Evolutionary conservation across 371 early-diverging fungal species (phyloP).

Genomic region (Quaeritorhiza haematococci): DNA sequence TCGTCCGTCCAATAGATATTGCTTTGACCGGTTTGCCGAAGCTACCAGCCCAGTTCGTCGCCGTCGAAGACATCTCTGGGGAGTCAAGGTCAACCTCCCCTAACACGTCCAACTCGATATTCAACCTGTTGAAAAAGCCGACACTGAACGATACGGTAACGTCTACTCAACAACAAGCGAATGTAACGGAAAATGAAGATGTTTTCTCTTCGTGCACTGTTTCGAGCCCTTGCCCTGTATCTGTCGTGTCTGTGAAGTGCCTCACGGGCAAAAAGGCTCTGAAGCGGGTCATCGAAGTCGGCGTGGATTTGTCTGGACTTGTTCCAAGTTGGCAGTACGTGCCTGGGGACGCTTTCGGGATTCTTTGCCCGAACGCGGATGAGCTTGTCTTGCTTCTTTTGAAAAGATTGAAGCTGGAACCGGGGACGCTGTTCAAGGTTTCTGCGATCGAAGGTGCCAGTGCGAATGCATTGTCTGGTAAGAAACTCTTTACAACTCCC

Average conservation of each 20-base stretch:
- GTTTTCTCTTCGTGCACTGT: slow-evolving; percentile 10
- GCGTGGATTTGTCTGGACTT: slow-evolving; percentile 48
- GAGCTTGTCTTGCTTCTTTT: slow-evolving; percentile 30
- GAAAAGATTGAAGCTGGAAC: slow-evolving; percentile 19
- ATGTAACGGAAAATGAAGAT: slow-evolving; percentile 5
- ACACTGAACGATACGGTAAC: too few species aligned
- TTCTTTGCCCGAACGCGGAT: slow-evolving; percentile 70
- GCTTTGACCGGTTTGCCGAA: background rate
- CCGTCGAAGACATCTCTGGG: background rate
- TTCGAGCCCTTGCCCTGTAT: slow-evolving; percentile 12
- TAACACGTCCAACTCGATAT: too few species aligned
- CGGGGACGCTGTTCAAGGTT: slow-evolving; percentile 2
- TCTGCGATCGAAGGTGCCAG: background rate
- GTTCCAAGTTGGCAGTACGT: slow-evolving; percentile 41
- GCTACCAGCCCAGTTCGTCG: background rate
- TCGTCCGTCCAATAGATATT: background rate
- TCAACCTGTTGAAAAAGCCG: too few species aligned
- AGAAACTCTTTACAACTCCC: background rate
- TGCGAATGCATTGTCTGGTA: background rate
- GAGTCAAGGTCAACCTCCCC: too few species aligned
- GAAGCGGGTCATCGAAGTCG: slow-evolving; percentile 59
- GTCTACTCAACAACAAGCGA: background rate
- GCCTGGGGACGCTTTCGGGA: slow-evolving; percentile 86
- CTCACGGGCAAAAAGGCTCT: slow-evolving; percentile 27
- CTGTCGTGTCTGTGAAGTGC: slow-evolving; percentile 13